These are phyloP conservation scores for Raphidocelis subcapitata DNA, from an alignment of 139 green algal genomes.

Conservation along the genomic window DNA sequence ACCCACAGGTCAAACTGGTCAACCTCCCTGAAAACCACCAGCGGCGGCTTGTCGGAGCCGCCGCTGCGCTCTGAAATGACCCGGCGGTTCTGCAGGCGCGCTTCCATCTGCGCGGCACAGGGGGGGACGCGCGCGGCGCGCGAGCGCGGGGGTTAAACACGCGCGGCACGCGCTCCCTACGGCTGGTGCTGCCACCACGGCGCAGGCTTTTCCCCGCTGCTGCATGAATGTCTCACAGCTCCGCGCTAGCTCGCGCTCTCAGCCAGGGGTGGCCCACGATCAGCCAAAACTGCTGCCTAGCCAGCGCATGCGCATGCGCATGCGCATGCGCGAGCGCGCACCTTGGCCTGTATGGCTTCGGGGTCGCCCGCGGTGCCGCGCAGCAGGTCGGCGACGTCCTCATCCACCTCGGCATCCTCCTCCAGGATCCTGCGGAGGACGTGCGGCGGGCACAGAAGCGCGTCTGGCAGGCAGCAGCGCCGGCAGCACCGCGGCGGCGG, in stretches of 20 bases:
- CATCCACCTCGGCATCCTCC: slow-evolving; percentile 55
- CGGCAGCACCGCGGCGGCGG: too few relatives aligned
- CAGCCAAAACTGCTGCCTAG: neutral
- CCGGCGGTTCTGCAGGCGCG: slow-evolving; percentile 4
- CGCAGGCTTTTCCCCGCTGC: neutral
- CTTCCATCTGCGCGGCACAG: slow-evolving; percentile 19
- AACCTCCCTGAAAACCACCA: slow-evolving; percentile 56
- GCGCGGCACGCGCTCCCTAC: too few relatives aligned
- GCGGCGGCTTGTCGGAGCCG: slow-evolving; percentile 32
- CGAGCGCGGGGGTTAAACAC: neutral
- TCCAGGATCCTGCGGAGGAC: slow-evolving; percentile 46
- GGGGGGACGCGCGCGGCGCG: neutral
- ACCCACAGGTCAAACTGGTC: slow-evolving; percentile 69
- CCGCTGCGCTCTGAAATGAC: slow-evolving; percentile 16
- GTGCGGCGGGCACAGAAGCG: neutral
- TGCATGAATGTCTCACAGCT: neutral
- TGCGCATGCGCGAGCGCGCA: too few relatives aligned
- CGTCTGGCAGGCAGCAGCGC: too few relatives aligned
- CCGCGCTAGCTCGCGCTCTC: neutral
- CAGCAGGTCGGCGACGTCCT: slow-evolving; percentile 48
- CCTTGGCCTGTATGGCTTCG: slow-evolving; percentile 48
- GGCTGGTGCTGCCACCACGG: neutral
- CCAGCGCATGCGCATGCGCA: too few relatives aligned
- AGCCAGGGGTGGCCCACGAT: neutral
- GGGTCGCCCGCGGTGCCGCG: slow-evolving; percentile 51